Evolutionary conservation across 345 rosid species (phyloP).

Genomic region (Dipteronia dyeriana): DNA sequence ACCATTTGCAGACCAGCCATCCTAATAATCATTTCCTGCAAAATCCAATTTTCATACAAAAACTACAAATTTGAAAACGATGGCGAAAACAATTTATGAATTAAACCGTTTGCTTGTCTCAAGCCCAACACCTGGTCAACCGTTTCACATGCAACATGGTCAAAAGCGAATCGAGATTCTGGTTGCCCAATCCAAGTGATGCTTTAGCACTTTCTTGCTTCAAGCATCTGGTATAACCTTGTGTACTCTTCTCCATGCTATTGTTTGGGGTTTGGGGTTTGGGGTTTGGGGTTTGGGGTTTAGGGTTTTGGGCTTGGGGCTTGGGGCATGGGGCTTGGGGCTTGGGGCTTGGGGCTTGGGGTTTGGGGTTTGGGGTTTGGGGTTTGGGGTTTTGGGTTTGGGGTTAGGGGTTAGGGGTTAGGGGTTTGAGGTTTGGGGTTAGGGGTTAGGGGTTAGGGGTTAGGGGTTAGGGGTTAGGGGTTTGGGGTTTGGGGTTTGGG

Average conservation of each 20-base stretch:
- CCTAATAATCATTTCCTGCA: conserved; percentile 84
- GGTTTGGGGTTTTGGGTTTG: too few species aligned
- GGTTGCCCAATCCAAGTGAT: conserved; percentile 88
- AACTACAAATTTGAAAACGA: neutral
- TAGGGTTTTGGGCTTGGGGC: too few species aligned
- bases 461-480: too few species aligned
- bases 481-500: too few species aligned
- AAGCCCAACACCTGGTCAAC: conserved; percentile 71
- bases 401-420: too few species aligned
- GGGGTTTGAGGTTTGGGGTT: too few species aligned
- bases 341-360: too few species aligned
- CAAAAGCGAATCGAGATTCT: conserved; percentile 81
- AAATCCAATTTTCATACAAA: conserved; percentile 16
- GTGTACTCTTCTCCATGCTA: conserved; percentile 65
- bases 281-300: too few species aligned
- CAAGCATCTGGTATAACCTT: conserved; percentile 83
- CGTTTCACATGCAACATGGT: conserved; percentile 93
- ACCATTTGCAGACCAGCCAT: conserved; percentile 93
- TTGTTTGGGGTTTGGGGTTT: too few species aligned
- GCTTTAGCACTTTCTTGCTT: conserved; percentile 84
- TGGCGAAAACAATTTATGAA: neutral
- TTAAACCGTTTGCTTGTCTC: conserved; percentile 1
- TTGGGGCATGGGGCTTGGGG: too few species aligned
- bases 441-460: too few species aligned
- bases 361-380: too few species aligned